Base-by-base conservation (phyloP, 805 yeast species). In the Priceomyces castillae region DNA sequence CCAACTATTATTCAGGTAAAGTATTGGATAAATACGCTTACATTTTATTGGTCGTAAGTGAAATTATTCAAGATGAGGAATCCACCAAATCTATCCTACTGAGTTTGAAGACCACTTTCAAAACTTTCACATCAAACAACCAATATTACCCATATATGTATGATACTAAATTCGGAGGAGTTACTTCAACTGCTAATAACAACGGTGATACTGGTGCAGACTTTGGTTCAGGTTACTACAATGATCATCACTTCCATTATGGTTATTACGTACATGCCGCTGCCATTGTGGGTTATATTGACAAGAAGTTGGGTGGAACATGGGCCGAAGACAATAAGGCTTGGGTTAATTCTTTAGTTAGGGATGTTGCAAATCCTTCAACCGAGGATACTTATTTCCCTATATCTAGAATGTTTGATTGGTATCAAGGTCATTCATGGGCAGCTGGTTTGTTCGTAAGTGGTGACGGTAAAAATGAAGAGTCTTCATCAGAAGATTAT, bases 191-290 rank as follows among this genome's bases (percentile, higher is more conserved):
- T 30, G 76, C 75, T 7, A 61, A 73, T 17, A 69, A 70, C 48
- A 47, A 57, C 40, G 77, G 78, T 43, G 76, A 74, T 44, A 52
- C 69, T 20, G 65, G 68, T 28, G 72, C 71, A 31, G 84, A 81
- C 55, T 88, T 74, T 59, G 95, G 95, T 37, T 76, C 84, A 59
- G 77, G 86, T 18, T 84, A 78, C 59, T 87, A 86, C 64, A 86
- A 87, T 53, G 95, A 88, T 56, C 95, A 88, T 55, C 94, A 87
- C 58, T 88, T 86, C 76, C 95, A 88, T 60, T 88, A 84, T 56
- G 94, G 94, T 9, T 88, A 86, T 62, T 83, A 81, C 52, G 74
- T 87, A 38, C 90, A 86, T 58, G 86, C 95, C 1, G 95, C 95
- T 4, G 90, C 95, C 1, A 69, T 85, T 16, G 77, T 86, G 37